Evolutionary conservation across 169 alveolate genomes (phyloP).

Genomic region (Eimeria brunetti): DNA sequence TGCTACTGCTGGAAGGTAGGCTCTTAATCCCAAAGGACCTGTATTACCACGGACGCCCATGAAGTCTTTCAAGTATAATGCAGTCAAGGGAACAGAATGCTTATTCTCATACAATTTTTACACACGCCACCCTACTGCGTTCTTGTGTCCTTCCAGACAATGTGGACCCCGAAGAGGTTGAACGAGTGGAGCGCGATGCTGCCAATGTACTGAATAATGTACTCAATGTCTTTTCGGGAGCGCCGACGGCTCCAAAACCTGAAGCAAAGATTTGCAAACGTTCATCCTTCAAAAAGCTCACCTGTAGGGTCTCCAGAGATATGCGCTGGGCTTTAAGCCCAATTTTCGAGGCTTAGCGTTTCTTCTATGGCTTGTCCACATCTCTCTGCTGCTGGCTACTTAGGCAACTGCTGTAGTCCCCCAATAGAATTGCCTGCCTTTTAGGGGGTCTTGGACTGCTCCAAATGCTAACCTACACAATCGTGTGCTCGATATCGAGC

Average conservation of each 20-base stretch:
- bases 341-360: not conserved
- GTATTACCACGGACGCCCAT: not conserved
- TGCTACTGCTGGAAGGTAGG: constrained; percentile 79
- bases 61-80: not conserved
- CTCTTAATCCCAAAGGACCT: not conserved
- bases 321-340: not conserved
- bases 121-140: not conserved
- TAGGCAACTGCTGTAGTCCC: not conserved
- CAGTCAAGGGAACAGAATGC: not conserved
- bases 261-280: constrained; percentile 61
- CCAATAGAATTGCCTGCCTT: not conserved
- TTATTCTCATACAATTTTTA: not conserved
- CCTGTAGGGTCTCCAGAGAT: constrained; percentile 14
- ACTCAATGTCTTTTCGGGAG: constrained; percentile 52
- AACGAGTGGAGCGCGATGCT: constrained; percentile 70
- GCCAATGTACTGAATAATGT: constrained; percentile 37
- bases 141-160: constrained; percentile 60
- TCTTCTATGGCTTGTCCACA: not conserved
- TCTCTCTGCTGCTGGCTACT: not conserved
- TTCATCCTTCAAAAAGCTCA: constrained; percentile 62
- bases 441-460: not conserved
- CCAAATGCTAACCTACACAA: not conserved
- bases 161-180: constrained; percentile 70
- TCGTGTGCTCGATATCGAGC: not conserved
- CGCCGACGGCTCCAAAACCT: constrained; percentile 54